phyloP scores from a whole-genome alignment of 2,329 filamentous ascomycete genomes.

The Epichloe sibirici region DNA sequence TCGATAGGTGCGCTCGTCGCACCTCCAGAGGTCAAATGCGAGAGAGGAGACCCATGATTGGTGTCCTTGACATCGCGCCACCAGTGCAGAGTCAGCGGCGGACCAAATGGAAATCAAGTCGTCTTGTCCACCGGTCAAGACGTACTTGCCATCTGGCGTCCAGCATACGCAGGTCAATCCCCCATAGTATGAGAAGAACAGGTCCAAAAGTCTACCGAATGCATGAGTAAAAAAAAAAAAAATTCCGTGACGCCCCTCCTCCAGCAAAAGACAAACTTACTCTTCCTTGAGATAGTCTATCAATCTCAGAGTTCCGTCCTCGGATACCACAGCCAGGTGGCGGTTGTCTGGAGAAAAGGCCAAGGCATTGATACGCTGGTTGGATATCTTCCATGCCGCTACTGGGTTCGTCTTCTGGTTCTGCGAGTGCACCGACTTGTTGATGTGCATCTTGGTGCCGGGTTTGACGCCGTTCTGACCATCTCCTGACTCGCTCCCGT shows the following conservation, averaged over 20 bases:
- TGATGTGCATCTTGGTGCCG: constrained; percentile 50
- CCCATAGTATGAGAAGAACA: constrained; percentile 93
- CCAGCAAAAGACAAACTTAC: constrained; percentile 34
- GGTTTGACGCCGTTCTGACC: constrained; percentile 19
- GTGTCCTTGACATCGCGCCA: constrained; percentile 89
- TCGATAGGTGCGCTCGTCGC: constrained; percentile 87
- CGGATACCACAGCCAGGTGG: constrained; percentile 79
- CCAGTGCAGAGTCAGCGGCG: constrained; percentile 66
- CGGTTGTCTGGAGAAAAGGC: constrained; percentile 82
- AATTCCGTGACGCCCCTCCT: no score
- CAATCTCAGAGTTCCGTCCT: constrained; percentile 80
- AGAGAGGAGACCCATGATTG: constrained; percentile 91
- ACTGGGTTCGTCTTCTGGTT: constrained; percentile 92
- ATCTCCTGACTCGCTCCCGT: constrained; percentile 37
- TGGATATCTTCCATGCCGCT: constrained; percentile 83
- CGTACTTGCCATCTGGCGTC: constrained; percentile 94
- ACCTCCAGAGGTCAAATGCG: constrained; percentile 93
- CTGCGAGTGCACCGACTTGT: constrained; percentile 85
- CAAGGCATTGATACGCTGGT: constrained; percentile 81
- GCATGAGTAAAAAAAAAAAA: constrained; percentile 5
- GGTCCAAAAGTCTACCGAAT: constrained; percentile 56
- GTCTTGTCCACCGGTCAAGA: constrained; percentile 90
- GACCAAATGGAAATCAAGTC: constrained; percentile 96
- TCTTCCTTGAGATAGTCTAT: constrained; percentile 87
- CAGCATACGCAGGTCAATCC: constrained; percentile 88